These are phyloP conservation scores for Rhinocladiella mackenziei DNA, from an alignment of 2,329 filamentous ascomycete genomes.

Conservation along the genomic window DNA sequence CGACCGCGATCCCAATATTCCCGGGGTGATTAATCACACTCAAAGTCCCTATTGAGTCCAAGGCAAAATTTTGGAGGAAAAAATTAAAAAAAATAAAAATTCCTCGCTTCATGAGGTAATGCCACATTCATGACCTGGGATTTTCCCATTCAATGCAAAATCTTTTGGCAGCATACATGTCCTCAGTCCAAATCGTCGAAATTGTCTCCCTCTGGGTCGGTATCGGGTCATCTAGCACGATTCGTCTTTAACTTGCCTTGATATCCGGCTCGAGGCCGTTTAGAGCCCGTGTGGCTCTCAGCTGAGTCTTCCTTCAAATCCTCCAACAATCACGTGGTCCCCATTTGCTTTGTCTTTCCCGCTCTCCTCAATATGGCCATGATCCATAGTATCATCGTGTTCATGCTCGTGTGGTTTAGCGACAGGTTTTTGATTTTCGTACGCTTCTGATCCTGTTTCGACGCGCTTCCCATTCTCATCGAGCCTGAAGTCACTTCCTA, in stretches of 20 bases:
- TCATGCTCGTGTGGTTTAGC: slow-evolving; percentile 8
- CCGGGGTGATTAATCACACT: too few relatives aligned
- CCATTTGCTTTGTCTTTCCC: background rate
- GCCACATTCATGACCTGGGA: too few relatives aligned
- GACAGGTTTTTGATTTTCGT: background rate
- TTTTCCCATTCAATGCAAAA: too few relatives aligned
- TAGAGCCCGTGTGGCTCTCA: background rate
- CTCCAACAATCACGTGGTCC: slow-evolving; percentile 8
- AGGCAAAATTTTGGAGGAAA: background rate
- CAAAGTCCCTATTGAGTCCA: background rate
- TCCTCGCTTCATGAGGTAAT: too few relatives aligned
- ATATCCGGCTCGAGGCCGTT: background rate
- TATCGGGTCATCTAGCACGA: background rate
- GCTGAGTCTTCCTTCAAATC: slow-evolving; percentile 2
- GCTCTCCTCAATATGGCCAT: slow-evolving; percentile 13
- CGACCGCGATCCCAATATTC: too few relatives aligned
- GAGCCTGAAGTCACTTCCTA: slow-evolving; percentile 13
- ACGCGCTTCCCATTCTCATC: slow-evolving; percentile 12
- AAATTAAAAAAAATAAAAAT: too few relatives aligned
- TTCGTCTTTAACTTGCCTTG: background rate
- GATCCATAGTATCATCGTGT: slow-evolving; percentile 13
- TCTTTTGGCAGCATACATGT: too few relatives aligned
- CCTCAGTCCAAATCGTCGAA: too few relatives aligned
- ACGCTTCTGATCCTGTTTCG: background rate
- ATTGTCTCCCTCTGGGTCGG: too few relatives aligned